A percentile compares a stretch with the other conserved stretches of the same genome.
These are phyloP conservation scores for Fraxinus latifolia DNA, from an alignment of 305 asterid species.

Conservation along the genomic window DNA sequence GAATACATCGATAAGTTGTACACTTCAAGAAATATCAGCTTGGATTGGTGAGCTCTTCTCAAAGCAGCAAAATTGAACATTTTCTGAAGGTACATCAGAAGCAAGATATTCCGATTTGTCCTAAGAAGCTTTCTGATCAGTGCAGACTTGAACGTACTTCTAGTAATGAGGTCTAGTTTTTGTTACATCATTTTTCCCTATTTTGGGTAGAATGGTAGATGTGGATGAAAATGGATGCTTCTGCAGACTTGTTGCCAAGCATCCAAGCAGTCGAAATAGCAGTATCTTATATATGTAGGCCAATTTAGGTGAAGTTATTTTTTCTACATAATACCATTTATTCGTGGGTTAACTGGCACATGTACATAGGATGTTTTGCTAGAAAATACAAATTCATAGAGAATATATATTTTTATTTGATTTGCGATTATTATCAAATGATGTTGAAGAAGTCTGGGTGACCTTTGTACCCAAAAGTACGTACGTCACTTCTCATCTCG, in stretches of 20 bases:
- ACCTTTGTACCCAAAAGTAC: not conserved
- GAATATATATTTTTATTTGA: not conserved
- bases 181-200: not conserved
- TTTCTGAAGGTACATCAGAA: not conserved
- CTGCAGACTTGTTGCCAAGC: not conserved
- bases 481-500: not conserved
- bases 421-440: not conserved
- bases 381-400: not conserved
- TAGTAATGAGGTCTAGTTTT: not conserved
- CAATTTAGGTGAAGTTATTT: not conserved
- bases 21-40: slow-evolving; percentile 54
- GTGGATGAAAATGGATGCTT: not conserved
- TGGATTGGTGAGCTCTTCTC: slow-evolving; percentile 63
- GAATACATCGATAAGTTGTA: slow-evolving; percentile 69
- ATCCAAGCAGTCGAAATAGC: not conserved
- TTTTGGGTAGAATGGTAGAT: not conserved
- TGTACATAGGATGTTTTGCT: not conserved
- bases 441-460: not conserved
- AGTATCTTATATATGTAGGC: not conserved
- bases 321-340: not conserved
- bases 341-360: not conserved
- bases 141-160: not conserved
- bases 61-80: not conserved
- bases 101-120: not conserved
- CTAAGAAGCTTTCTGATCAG: not conserved